Evolutionary conservation across 2,329 filamentous ascomycete species (phyloP), one percentile per base, ranked within the genome.

Genomic region (Pseudogymnoascus sp.): DNA sequence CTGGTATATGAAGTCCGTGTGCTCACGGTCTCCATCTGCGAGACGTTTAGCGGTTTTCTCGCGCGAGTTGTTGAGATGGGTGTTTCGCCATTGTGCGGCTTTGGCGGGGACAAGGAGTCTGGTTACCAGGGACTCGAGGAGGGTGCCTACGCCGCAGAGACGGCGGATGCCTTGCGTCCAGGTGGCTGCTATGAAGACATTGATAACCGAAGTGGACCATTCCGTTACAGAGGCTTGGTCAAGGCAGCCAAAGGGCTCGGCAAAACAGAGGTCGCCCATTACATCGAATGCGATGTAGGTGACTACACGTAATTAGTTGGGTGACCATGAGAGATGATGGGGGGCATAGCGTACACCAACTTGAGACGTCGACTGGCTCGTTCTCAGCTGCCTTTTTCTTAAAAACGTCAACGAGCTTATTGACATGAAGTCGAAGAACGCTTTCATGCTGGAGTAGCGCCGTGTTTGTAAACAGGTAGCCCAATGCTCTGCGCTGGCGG

Each of bases 1-100:
- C 58, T 70, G 66, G 14, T 66, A 62, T 43, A 69, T 64, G 25
- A 69, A 66, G 38, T 70, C 68, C 3, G 63, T 54, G 11, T 54
- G 47, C 12, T 54, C 28, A 2, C 64, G 64, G 38, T 69, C 54
- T 20, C 60, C 8, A 14, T 66, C 59, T 14, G 63, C 64, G 4
- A 69, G 64, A 3, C 67, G 67, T 11, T 54, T 61, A 1, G 65
- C 50, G 9, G 68, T 69, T 41, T 67, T 69, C 43, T 67, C 63
- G 2, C 62, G 63, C 4, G 68, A 63, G 39, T 70, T 68, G 3
- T 58, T 62, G 8, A 69, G 43, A 38, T 69, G 67, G 3, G 39
- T 64, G 18, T 61, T 63, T 50, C 67, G 57, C 66, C 67, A 70
- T 25, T 66, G 47, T 18, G 47, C 47, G 5, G 47, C 47, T 33